Evolutionary conservation across 164 flowering plant species (phyloP).

Genomic region (Stephania japonica): DNA sequence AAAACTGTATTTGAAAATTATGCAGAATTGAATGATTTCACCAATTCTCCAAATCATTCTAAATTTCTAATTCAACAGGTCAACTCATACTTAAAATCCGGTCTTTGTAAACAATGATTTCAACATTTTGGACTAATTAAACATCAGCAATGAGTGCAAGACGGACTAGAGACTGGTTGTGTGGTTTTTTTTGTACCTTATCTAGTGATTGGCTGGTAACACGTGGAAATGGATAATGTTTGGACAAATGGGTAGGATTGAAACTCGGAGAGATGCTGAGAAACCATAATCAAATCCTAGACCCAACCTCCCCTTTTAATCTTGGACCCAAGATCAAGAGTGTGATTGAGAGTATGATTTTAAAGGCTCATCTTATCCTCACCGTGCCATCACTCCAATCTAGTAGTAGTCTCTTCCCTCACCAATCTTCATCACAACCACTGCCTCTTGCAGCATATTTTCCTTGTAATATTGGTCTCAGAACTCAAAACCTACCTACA

Average conservation of each 20-base stretch:
- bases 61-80: too few relatives aligned
- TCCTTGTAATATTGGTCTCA: neutral
- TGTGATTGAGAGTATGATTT: conserved; percentile 10
- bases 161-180: too few relatives aligned
- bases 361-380: neutral
- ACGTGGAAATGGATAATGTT: conserved; percentile 1
- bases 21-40: neutral
- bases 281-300: too few relatives aligned
- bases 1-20: neutral
- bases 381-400: neutral
- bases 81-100: too few relatives aligned
- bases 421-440: neutral
- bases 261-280: neutral
- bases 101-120: too few relatives aligned
- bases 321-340: conserved; percentile 1
- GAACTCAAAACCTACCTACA: conserved; percentile 6
- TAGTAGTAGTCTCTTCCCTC: neutral
- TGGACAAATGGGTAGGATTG: neutral
- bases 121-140: too few relatives aligned
- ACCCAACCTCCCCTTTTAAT: too few relatives aligned
- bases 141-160: too few relatives aligned
- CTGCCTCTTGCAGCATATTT: neutral
- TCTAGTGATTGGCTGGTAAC: neutral
- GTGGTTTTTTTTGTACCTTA: too few relatives aligned
- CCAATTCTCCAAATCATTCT: neutral